Evolutionary conservation across 1,139 yeast genomes (phyloP), one percentile per base, ranked within the genome.

Genomic region (Candida tetrigidarum): DNA sequence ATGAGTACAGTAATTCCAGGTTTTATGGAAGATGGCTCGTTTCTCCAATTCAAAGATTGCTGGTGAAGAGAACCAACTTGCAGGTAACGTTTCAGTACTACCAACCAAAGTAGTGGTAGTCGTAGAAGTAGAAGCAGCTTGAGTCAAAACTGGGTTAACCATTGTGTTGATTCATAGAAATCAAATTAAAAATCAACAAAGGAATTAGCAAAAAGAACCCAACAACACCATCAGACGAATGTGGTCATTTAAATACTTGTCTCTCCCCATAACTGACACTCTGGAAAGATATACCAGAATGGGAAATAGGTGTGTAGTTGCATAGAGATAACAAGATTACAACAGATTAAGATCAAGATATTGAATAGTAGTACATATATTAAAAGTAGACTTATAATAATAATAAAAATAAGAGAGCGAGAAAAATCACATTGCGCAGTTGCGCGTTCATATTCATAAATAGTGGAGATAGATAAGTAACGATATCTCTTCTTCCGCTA

Each of bases 61-160:
- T 44, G 77, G 80, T 6, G 83, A 77, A 11, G 79, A 77, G 84
- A 84, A 81, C 85, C 85, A 81, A 30, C 83, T 77, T 4, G 86
- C 83, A 20, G 86, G 86, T 40, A 81, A 67, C 0, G 86, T 81
- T 60, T 80, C 84, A 55, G 77, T 78, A 22, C 82, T n/a, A n/a
- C n/a, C n/a, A n/a, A n/a, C n/a, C n/a, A n/a, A n/a, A n/a, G n/a
- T n/a, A n/a, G n/a, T 81, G 2, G 75, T 71, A 25, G 70, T 12
- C 19, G 32, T 32, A 32, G 40, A 27, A 16, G 32, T 6, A 19
- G 45, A n/a, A 5, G 36, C 19, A 12, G 41, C 2, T 22, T 30
- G 41, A 11, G 35, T 39, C 28, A 37, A 15, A 34, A 25, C 29
- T 34, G 46, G 40, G 15, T 43, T 37, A 30, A 43, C 43, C 43